Evolutionary conservation across 2,329 filamentous ascomycete species (phyloP).

Genomic region (Ceratocystis eucalypticola): DNA sequence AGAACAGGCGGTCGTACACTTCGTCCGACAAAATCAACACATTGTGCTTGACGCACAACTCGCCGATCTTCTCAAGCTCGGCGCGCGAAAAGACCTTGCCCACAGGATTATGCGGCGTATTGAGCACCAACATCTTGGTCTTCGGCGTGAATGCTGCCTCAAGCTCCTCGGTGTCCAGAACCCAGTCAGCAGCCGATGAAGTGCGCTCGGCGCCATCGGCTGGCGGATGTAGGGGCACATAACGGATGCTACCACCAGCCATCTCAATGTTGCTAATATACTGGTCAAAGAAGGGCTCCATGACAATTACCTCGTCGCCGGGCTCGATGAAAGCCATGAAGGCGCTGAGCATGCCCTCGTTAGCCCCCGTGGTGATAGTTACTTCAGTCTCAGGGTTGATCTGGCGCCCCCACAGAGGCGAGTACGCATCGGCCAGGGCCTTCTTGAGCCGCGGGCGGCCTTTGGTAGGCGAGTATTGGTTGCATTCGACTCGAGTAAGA

Average conservation of each 20-base stretch:
- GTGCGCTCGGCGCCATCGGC: constrained; percentile 64
- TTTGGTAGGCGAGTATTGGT: constrained; percentile 95
- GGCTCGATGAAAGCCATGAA: constrained; percentile 96
- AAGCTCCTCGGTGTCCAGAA: constrained; percentile 68
- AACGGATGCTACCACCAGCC: constrained; percentile 87
- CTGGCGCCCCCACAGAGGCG: constrained; percentile 68
- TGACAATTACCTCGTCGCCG: constrained; percentile 92
- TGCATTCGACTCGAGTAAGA: constrained; percentile 85
- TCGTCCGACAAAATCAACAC: constrained; percentile 87
- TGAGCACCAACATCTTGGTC: constrained; percentile 93
- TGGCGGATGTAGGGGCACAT: constrained; percentile 88
- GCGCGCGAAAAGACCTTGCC: constrained; percentile 84
- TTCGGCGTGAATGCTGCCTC: constrained; percentile 67
- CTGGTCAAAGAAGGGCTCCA: constrained; percentile 98
- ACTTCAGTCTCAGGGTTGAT: constrained; percentile 86
- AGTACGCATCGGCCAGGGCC: constrained; percentile 85
- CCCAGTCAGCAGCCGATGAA: constrained; percentile 79
- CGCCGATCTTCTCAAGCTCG: constrained; percentile 73
- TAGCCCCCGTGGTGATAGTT: constrained; percentile 83
- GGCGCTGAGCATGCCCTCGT: constrained; percentile 84
- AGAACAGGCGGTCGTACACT: constrained; percentile 91
- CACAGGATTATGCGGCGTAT: constrained; percentile 81
- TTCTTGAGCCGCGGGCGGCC: constrained; percentile 83
- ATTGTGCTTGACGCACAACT: constrained; percentile 81
- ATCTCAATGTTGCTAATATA: constrained; percentile 99